A percentile compares a stretch with the other conserved stretches of the same genome.
Conservation (phyloP, 169 alveolate species). For the Plasmodium chabaudi region DNA sequence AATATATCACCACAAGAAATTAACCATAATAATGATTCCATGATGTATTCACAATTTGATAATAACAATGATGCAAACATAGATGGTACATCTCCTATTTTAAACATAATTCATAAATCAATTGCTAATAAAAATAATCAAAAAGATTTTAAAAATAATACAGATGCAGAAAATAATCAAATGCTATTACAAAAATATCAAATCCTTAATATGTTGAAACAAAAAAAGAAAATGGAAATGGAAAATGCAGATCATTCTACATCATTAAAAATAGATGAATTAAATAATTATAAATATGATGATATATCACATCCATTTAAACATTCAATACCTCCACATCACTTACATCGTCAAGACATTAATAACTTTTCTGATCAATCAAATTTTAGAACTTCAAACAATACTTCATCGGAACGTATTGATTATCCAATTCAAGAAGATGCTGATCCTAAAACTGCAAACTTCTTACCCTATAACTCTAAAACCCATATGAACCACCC, state of each 20-base stretch:
- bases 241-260: background rate
- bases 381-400: no score
- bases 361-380: no score
- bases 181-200: conserved; percentile 9
- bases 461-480: no score
- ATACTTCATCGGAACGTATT: no score
- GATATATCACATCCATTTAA: background rate
- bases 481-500: no score
- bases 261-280: conserved; percentile 9
- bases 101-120: conserved; percentile 20
- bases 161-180: background rate
- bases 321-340: background rate
- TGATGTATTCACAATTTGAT: background rate
- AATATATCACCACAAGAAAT: background rate
- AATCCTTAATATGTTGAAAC: conserved; percentile 17
- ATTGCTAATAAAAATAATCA: background rate
- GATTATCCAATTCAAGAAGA: no score
- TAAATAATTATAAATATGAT: no score
- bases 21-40: background rate
- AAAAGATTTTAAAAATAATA: background rate
- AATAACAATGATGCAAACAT: background rate
- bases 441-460: no score
- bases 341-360: background rate
- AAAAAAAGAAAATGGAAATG: conserved; percentile 6
- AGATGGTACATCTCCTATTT: conserved; percentile 22